Percentiles rank a stretch among this genome's conserved stretches.
phyloP scores from a whole-genome alignment of 805 yeast species.

The Groenewaldozyma salmanticensis region DNA sequence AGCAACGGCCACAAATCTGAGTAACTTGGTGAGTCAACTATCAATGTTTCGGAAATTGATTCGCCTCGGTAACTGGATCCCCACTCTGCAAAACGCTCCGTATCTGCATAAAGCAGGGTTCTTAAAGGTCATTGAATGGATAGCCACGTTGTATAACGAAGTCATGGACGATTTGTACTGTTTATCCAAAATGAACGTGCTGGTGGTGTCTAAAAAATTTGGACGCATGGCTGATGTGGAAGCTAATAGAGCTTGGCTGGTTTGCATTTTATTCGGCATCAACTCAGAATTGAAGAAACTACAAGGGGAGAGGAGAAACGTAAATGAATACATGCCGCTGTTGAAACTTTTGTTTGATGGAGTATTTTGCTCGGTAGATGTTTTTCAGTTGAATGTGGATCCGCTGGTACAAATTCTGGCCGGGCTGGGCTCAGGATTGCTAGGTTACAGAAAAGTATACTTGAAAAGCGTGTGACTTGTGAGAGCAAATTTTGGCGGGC shows the following conservation, averaged over 20 bases:
- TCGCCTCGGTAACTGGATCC: slow-evolving; percentile 24
- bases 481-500: background rate
- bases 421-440: slow-evolving; percentile 18
- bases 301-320: slow-evolving; percentile 2
- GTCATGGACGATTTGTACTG: slow-evolving; percentile 23
- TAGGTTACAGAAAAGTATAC: slow-evolving; percentile 18
- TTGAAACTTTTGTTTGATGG: slow-evolving; percentile 22
- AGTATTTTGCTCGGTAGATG: slow-evolving; percentile 22
- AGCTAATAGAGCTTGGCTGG: slow-evolving; percentile 22
- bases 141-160: slow-evolving; percentile 21
- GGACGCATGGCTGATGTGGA: slow-evolving; percentile 16
- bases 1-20: slow-evolving; percentile 5
- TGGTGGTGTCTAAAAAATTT: slow-evolving; percentile 11
- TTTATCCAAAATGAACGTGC: slow-evolving; percentile 21
- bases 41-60: slow-evolving; percentile 24
- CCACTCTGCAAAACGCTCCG: slow-evolving; percentile 9
- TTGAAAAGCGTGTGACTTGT: too few species aligned
- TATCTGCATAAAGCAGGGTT: slow-evolving; percentile 5
- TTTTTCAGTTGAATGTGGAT: slow-evolving; percentile 16
- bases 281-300: slow-evolving; percentile 8
- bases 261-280: slow-evolving; percentile 17
- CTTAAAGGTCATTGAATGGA: slow-evolving; percentile 1
- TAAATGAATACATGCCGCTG: too few species aligned
- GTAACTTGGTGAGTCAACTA: slow-evolving; percentile 18
- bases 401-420: slow-evolving; percentile 17